Percentiles rank a stretch among this genome's conserved stretches.
These are phyloP conservation scores for Dendryphion nanum DNA, from an alignment of 2,329 filamentous ascomycete genomes.

Conservation along the genomic window DNA sequence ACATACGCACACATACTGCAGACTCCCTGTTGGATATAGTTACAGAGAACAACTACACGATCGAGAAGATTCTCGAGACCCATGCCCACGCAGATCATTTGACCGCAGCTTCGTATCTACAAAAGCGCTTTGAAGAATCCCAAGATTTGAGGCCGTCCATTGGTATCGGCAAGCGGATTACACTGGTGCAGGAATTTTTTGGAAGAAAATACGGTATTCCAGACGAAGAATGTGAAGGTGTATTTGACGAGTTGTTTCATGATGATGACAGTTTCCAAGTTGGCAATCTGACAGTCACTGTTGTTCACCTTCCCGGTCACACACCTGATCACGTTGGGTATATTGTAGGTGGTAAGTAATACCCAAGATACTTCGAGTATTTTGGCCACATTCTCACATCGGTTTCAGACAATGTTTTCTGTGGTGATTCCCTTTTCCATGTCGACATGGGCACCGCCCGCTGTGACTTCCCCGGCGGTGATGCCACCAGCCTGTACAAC, in stretches of 20 bases:
- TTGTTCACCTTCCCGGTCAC: slow-evolving; percentile 59
- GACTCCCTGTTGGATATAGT: slow-evolving; percentile 52
- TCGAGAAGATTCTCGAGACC: slow-evolving; percentile 60
- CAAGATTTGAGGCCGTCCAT: slow-evolving; percentile 41
- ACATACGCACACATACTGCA: slow-evolving; percentile 53
- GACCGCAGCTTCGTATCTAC: slow-evolving; percentile 59
- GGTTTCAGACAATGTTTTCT: slow-evolving; percentile 33
- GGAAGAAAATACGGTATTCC: slow-evolving; percentile 49
- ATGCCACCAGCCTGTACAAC: slow-evolving; percentile 21
- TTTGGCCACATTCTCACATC: slow-evolving; percentile 2
- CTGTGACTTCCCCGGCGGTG: slow-evolving; percentile 37
- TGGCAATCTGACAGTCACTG: slow-evolving; percentile 47
- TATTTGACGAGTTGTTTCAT: slow-evolving; percentile 55
- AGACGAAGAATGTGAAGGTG: slow-evolving; percentile 43
- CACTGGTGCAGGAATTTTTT: slow-evolving; percentile 52
- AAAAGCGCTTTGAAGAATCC: slow-evolving; percentile 30
- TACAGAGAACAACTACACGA: slow-evolving; percentile 45
- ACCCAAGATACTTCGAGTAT: neutral
- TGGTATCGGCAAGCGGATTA: slow-evolving; percentile 57
- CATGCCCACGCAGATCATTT: slow-evolving; percentile 63
- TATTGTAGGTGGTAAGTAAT: slow-evolving; percentile 43
- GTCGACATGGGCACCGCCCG: slow-evolving; percentile 34
- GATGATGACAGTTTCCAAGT: slow-evolving; percentile 56
- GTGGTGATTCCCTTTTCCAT: slow-evolving; percentile 38
- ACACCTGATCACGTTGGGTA: slow-evolving; percentile 63